Conservation (phyloP, 1,284 basidiomycete species). For the Cryptococcus sp. region DNA sequence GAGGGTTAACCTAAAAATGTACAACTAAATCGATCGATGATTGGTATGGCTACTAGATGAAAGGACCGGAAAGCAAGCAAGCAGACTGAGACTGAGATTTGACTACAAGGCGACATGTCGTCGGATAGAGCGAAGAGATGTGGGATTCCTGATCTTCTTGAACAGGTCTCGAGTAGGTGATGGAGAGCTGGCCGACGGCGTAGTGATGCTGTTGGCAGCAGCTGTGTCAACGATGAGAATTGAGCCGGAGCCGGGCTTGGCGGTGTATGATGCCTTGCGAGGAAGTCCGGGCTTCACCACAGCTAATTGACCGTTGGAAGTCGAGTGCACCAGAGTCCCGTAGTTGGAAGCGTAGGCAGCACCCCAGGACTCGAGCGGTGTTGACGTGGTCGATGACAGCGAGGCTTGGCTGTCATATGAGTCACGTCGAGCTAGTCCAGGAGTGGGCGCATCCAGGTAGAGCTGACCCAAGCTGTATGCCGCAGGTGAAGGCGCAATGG, state of each 20-base stretch:
- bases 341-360: slow-evolving; percentile 10
- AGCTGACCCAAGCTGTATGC: slow-evolving; percentile 21
- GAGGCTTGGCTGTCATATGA: slow-evolving; percentile 26
- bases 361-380: slow-evolving; percentile 23
- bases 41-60: too few species aligned
- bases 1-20: too few species aligned
- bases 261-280: slow-evolving; percentile 38
- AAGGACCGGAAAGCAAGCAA: too few species aligned
- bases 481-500: slow-evolving; percentile 10
- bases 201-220: background rate
- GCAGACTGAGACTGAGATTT: too few species aligned
- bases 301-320: slow-evolving; percentile 14
- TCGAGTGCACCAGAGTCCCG: slow-evolving; percentile 12
- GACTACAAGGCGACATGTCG: slow-evolving; percentile 15
- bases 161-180: slow-evolving; percentile 22
- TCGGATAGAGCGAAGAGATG: slow-evolving; percentile 20
- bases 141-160: slow-evolving; percentile 20
- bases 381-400: slow-evolving; percentile 20
- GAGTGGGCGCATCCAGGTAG: slow-evolving; percentile 39
- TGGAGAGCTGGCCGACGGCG: slow-evolving; percentile 10
- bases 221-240: slow-evolving; percentile 13
- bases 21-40: too few species aligned
- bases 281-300: slow-evolving; percentile 26
- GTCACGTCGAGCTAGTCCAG: slow-evolving; percentile 34
- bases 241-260: slow-evolving; percentile 22